Evolutionary conservation across 2,329 filamentous ascomycete species (phyloP).

Genomic region (Pseudofabraea citricarpa): DNA sequence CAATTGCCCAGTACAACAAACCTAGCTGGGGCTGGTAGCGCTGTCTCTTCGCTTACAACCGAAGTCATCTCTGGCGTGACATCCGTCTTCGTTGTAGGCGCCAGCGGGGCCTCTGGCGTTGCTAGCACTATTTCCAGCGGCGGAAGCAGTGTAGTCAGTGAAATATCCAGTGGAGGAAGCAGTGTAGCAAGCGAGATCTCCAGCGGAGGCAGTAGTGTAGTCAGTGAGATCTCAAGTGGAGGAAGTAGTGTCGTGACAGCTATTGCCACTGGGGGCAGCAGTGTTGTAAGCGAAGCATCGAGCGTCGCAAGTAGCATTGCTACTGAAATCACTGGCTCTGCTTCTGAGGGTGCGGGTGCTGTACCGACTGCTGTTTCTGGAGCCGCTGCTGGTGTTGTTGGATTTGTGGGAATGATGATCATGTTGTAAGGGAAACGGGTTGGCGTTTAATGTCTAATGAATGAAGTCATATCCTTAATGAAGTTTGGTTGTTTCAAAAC

Average conservation of each 20-base stretch:
- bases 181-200: background rate
- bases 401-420: slow-evolving; percentile 11
- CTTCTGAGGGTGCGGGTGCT: slow-evolving; percentile 7
- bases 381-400: slow-evolving; percentile 10
- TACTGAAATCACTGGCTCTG: too few species aligned
- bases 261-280: background rate
- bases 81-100: slow-evolving; percentile 8
- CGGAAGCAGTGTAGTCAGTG: slow-evolving; percentile 6
- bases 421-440: slow-evolving; percentile 9
- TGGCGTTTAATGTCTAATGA: too few species aligned
- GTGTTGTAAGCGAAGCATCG: slow-evolving; percentile 4
- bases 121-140: background rate
- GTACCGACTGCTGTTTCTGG: slow-evolving; percentile 8
- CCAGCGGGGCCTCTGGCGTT: slow-evolving; percentile 3
- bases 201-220: slow-evolving; percentile 1
- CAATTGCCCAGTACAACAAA: background rate
- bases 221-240: background rate
- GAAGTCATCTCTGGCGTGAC: slow-evolving; percentile 11
- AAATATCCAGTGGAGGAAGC: background rate
- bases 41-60: slow-evolving; percentile 9
- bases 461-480: too few species aligned
- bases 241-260: background rate
- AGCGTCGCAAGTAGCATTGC: too few species aligned
- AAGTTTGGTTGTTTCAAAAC: too few species aligned
- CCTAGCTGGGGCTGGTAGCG: slow-evolving; percentile 5